Base-by-base conservation (phyloP, 768 basidiomycete genomes). In the Lactarius evosmus region DNA sequence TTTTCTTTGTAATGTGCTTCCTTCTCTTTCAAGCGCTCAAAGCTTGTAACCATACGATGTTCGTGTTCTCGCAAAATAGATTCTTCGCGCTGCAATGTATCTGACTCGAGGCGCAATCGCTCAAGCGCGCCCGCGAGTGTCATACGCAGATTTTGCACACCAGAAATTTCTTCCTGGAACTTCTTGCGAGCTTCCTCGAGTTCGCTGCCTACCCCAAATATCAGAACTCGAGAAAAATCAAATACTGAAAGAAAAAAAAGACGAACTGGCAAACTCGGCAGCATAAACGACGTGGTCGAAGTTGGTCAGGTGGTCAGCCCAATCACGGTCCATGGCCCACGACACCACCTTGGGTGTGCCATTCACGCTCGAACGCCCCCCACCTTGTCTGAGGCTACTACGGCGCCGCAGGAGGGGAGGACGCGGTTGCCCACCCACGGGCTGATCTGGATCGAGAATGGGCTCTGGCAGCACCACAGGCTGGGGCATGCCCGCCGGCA, bases 241-340 rank as follows among this genome's bases (percentile, higher is more conserved):
- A 54, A 41, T 17, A 60, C 12, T 16, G 25, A 30, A 33, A 27
- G 51, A 19, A 22, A 32, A 40, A 30, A 36, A 12, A 16, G 22
- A 73, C 77, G 56, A 46, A 79, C 78, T 75, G 8, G 75, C 73
- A 62, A 74, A 72, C 49, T 81, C 79, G 2, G 78, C 75, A 60
- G 78, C 75, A 59, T 76, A 76, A 25, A 78, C 70, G 12, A 75
- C 74, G 61, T 76, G 71, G 19, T 78, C 73, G 61, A 79, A 79
- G 65, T 82, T 82, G 38, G 79, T 77, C 62, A 87, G 77, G 67
- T 85, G 84, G 8, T 79, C 79, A 30, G 80, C 77, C 75, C 85
- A 79, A 58, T 86, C 86, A 14, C 78, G 80, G 63, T 85, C 82
- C 74, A 88, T 88, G 29, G 88, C 88, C 88, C 88, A 90, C 40